Base-by-base conservation (phyloP, 1,284 basidiomycete species). In the Leccinum laetum region DNA sequence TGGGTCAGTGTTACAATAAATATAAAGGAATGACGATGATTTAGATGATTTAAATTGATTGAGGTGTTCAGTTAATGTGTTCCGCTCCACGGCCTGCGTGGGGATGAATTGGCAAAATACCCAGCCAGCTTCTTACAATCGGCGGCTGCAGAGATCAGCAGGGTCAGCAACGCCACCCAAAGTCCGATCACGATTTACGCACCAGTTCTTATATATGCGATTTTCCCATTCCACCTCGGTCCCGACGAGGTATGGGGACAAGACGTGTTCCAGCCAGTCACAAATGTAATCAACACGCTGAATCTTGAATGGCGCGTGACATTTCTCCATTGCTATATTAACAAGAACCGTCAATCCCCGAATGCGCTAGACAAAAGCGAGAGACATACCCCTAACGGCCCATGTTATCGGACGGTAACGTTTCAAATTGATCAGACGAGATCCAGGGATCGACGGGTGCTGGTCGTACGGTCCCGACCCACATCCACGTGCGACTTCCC, bases 371-470 rank as follows among this genome's bases (percentile, higher is more conserved):
- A 18, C 5, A 5, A 18, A 55, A n/a, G 16, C 4, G 35, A 21
- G n/a, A 55, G 59, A 68, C 77, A 37, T 35, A 78, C 77, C 74
- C 61, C 73, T 69, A n/a, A 76, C 71, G 10, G 74, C 75, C 76
- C 77, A 77, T 0, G 77, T 77, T 59, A 76, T 75, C 3, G 75
- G 77, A 24, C 77, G 77, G 56, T 76, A 76, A 24, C 77, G 73
- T 60, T 71, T 77, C 65, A 76, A 24, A 37, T 78, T 79, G 41
- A 76, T 78, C 29, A 79, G 46, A 49, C 66, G 68, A 29, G 68
- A 62, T 5, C 68, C 77, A 8, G 74, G 75, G 21, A 61, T 67
- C 13, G 64, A 58, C 7, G 75, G 77, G 32, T 76, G 73, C 14
- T 71, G 65, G 5, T 73, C 72, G 35, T 71, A 71, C 26, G 73